Conservation (phyloP, 306 rosid genomes). For the Cicer bijugum region DNA sequence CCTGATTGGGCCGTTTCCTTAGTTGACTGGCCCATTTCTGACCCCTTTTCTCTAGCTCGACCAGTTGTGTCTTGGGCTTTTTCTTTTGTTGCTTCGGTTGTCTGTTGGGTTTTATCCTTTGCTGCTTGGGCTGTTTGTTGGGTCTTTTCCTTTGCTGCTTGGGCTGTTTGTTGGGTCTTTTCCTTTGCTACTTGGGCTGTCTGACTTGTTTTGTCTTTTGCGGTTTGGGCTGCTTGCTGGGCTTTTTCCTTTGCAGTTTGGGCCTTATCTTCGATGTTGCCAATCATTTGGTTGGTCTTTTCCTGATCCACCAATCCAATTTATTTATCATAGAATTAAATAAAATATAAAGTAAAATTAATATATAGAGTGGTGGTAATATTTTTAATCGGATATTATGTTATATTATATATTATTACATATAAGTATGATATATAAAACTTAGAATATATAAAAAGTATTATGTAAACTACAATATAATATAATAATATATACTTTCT, state of each 20-base stretch:
- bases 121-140: conserved; percentile 35
- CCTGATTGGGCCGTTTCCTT: conserved; percentile 47
- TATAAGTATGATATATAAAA: too few relatives aligned
- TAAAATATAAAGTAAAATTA: too few relatives aligned
- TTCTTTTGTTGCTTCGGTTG: conserved; percentile 45
- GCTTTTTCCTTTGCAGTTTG: conserved; percentile 47
- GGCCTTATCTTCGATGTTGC: conserved; percentile 48
- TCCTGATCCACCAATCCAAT: conserved; percentile 44
- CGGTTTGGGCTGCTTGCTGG: conserved; percentile 40
- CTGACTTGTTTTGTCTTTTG: conserved; percentile 39
- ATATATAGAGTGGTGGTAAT: too few relatives aligned
- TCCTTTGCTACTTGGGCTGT: conserved; percentile 46
- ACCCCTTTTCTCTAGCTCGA: conserved; percentile 40
- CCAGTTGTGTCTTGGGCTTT: conserved; percentile 41
- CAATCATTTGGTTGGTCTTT: conserved; percentile 54
- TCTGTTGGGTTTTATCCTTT: conserved; percentile 35
- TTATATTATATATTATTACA: too few relatives aligned
- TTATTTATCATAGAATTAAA: too few relatives aligned
- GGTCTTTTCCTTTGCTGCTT: conserved; percentile 45
- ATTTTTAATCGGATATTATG: too few relatives aligned
- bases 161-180: conserved; percentile 39
- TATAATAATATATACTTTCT: too few relatives aligned
- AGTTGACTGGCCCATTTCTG: conserved; percentile 43
- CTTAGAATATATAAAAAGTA: too few relatives aligned
- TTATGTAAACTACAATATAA: too few relatives aligned